Percentiles rank a stretch among this genome's conserved stretches.
Conservation (phyloP, 352 stramenopile genomes). For the Globisporangium paddicum region DNA sequence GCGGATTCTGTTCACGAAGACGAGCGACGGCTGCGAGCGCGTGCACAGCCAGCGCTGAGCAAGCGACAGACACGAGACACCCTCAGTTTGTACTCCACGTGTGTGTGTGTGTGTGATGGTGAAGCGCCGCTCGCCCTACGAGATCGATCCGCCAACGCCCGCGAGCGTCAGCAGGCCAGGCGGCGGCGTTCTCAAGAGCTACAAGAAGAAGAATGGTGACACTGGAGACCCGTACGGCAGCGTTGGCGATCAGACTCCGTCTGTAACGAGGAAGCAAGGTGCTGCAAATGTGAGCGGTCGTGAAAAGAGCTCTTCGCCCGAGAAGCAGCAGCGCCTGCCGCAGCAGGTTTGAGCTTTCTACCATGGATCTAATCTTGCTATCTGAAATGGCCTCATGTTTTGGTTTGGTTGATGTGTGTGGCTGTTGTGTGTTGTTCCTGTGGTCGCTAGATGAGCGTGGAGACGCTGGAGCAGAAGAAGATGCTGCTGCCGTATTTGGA, state of each 20-base stretch:
- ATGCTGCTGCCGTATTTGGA: slow-evolving; percentile 80
- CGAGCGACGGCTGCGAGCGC: background rate
- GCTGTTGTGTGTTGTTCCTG: no score
- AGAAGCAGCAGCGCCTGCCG: background rate
- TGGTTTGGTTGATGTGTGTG: no score
- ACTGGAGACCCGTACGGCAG: no score
- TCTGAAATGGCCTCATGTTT: no score
- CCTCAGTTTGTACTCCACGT: background rate
- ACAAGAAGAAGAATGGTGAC: background rate
- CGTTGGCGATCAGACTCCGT: background rate
- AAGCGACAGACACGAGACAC: background rate
- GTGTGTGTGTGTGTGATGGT: slow-evolving; percentile 1
- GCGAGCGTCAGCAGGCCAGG: background rate
- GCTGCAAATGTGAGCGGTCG: no score
- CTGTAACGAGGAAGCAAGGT: background rate
- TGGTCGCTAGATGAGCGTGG: slow-evolving; percentile 61
- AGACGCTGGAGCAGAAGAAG: slow-evolving; percentile 70
- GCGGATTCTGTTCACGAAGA: background rate
- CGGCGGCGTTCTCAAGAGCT: background rate
- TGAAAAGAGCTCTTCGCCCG: background rate
- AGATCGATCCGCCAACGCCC: slow-evolving; percentile 10
- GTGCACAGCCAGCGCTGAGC: background rate
- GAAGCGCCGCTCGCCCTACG: slow-evolving; percentile 42
- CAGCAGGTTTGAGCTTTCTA: background rate
- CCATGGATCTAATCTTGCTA: no score